A percentile compares a stretch with the other conserved stretches of the same genome.
Conservation (phyloP, 2,329 filamentous ascomycete genomes). For the Diaporthe australafricana region DNA sequence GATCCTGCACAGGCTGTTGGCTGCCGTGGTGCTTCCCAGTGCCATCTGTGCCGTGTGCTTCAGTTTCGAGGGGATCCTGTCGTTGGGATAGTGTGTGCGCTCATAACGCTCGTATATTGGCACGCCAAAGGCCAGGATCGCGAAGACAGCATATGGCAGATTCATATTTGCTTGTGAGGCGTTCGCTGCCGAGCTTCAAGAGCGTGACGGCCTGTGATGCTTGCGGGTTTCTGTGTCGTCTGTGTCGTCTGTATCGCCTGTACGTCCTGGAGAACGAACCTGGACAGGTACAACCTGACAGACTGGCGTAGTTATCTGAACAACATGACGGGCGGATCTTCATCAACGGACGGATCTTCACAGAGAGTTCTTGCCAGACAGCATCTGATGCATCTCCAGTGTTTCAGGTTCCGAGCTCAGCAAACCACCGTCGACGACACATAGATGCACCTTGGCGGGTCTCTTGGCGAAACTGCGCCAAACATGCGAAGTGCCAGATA, state of each 20-base stretch:
- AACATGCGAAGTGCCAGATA: slow-evolving; percentile 20
- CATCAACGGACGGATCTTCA: too few species aligned
- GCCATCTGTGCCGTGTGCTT: slow-evolving; percentile 28
- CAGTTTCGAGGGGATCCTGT: slow-evolving; percentile 17
- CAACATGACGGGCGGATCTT: background rate
- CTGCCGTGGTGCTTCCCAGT: slow-evolving; percentile 24
- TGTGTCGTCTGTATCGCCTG: background rate
- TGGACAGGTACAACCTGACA: background rate
- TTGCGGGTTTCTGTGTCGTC: background rate
- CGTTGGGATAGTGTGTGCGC: slow-evolving; percentile 15
- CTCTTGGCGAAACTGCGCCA: slow-evolving; percentile 16
- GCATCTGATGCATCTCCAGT: slow-evolving; percentile 11
- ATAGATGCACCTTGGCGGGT: slow-evolving; percentile 4
- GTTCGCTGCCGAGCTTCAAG: background rate
- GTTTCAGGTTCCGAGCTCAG: slow-evolving; percentile 23
- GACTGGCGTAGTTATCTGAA: slow-evolving; percentile 2
- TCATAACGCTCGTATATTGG: slow-evolving; percentile 28
- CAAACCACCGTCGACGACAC: background rate
- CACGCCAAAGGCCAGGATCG: slow-evolving; percentile 11
- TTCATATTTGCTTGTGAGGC: slow-evolving; percentile 1
- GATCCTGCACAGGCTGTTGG: slow-evolving; percentile 20
- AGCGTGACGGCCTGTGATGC: background rate
- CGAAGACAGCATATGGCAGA: slow-evolving; percentile 16
- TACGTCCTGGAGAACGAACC: background rate
- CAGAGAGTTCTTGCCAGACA: background rate